These are phyloP conservation scores for Starmerella vaccinii DNA, from an alignment of 805 yeast species.

Conservation along the genomic window DNA sequence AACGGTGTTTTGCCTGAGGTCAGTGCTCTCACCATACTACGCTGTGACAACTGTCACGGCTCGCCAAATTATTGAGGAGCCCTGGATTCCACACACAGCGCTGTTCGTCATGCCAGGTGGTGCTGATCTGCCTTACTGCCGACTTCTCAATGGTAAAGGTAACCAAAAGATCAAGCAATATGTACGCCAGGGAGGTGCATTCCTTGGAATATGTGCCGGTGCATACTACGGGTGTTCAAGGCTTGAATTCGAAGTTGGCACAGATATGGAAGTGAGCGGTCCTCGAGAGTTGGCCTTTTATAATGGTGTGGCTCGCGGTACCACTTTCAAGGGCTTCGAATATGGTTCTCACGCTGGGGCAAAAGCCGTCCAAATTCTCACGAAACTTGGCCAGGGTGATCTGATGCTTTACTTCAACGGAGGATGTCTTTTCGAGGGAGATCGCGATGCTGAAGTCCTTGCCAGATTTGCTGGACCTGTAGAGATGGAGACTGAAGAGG, in stretches of 20 bases:
- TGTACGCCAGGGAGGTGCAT: slow-evolving; percentile 70
- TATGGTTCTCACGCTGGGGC: slow-evolving; percentile 75
- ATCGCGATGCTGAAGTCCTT: slow-evolving; percentile 52
- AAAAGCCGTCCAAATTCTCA: slow-evolving; percentile 38
- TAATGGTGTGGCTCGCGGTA: slow-evolving; percentile 76
- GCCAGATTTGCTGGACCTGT: slow-evolving; percentile 54
- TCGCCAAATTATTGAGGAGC: slow-evolving; percentile 57
- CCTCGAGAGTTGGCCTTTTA: slow-evolving; percentile 69
- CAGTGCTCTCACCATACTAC: slow-evolving; percentile 72
- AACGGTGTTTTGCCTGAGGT: slow-evolving; percentile 63
- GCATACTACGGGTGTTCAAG: slow-evolving; percentile 70
- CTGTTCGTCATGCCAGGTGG: slow-evolving; percentile 90
- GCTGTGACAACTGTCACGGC: slow-evolving; percentile 70
- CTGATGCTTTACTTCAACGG: slow-evolving; percentile 61
- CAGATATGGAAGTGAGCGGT: slow-evolving; percentile 70
- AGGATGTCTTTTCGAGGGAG: slow-evolving; percentile 72
- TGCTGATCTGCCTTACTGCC: slow-evolving; percentile 82
- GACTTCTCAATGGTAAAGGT: slow-evolving; percentile 59
- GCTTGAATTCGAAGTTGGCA: slow-evolving; percentile 78
- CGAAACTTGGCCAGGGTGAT: slow-evolving; percentile 5
- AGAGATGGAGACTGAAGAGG: slow-evolving; percentile 39
- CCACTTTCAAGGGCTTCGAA: slow-evolving; percentile 68
- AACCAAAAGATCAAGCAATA: slow-evolving; percentile 50
- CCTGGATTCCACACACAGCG: slow-evolving; percentile 77
- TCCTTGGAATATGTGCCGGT: slow-evolving; percentile 90